phyloP scores from a whole-genome alignment of 2,329 filamentous ascomycete species.

The Sclerotinia borealis region DNA sequence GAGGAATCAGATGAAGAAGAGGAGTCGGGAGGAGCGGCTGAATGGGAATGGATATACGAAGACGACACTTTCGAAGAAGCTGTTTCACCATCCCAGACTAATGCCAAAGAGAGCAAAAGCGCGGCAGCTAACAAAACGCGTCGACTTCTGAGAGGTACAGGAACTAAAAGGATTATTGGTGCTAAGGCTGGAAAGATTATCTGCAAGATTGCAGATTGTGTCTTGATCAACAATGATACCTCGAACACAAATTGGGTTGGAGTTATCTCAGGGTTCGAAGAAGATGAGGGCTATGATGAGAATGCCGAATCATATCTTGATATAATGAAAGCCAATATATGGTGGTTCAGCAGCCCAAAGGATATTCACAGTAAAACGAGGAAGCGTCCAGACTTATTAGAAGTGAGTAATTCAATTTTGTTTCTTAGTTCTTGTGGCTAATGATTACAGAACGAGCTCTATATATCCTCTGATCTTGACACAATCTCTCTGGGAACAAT shows the following conservation, averaged over 20 bases:
- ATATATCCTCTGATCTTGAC: constrained; percentile 83
- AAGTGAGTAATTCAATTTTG: constrained; percentile 41
- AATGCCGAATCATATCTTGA: constrained; percentile 35
- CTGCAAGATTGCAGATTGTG: constrained; percentile 74
- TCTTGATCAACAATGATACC: constrained; percentile 83
- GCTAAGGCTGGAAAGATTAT: constrained; percentile 73
- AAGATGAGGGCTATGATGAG: constrained; percentile 70
- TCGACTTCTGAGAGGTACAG: constrained; percentile 26
- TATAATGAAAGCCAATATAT: constrained; percentile 45
- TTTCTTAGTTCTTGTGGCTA: constrained; percentile 3
- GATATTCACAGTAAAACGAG: constrained; percentile 80
- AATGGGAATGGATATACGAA: constrained; percentile 72
- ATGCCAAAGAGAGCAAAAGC: constrained; percentile 14
- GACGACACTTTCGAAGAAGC: constrained; percentile 8
- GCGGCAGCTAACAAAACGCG: constrained; percentile 16
- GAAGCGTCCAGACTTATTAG: constrained; percentile 73
- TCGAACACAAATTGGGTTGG: constrained; percentile 88
- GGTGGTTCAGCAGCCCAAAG: constrained; percentile 89
- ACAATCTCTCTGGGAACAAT: constrained; percentile 82
- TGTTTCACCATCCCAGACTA: neutral
- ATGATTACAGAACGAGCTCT: constrained; percentile 69
- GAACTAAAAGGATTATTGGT: constrained; percentile 57
- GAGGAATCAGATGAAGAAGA: constrained; percentile 89
- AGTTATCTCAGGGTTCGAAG: constrained; percentile 75
- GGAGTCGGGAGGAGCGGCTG: constrained; percentile 56